Evolutionary conservation across 2,329 filamentous ascomycete genomes (phyloP).

Genomic region (Cryphonectria nitschkei): DNA sequence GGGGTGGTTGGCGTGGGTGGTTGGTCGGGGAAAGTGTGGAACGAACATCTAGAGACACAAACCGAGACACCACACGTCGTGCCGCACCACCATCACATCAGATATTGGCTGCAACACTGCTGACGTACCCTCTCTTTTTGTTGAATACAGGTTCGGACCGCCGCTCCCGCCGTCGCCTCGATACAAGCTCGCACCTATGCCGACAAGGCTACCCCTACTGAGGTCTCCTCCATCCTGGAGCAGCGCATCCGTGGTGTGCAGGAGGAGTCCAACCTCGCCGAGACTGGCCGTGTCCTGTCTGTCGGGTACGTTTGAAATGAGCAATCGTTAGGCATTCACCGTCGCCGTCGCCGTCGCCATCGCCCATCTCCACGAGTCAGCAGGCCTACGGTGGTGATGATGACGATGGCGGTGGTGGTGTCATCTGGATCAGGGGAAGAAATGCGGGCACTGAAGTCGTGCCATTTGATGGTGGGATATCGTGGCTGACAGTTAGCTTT

Average conservation of each 20-base stretch:
- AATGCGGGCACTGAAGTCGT: background rate
- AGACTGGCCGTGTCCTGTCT: constrained; percentile 98
- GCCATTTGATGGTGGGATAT: background rate
- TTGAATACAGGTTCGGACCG: constrained; percentile 74
- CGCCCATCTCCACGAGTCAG: background rate
- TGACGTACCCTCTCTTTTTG: constrained; percentile 27
- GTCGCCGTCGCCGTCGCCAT: background rate
- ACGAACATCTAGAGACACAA: constrained; percentile 19
- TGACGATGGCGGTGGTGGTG: background rate
- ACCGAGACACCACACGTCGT: constrained; percentile 23
- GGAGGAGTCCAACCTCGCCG: constrained; percentile 93
- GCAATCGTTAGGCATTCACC: background rate
- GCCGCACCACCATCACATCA: constrained; percentile 25
- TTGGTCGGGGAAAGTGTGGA: constrained; percentile 23
- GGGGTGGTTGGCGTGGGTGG: constrained; percentile 15
- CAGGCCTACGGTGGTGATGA: background rate
- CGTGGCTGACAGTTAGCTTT: constrained; percentile 36
- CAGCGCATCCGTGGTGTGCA: constrained; percentile 98
- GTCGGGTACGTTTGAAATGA: constrained; percentile 79
- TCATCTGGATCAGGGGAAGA: background rate
- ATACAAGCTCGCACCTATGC: constrained; percentile 86
- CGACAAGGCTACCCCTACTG: constrained; percentile 94
- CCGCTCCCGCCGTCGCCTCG: constrained; percentile 73
- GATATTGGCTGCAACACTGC: constrained; percentile 33
- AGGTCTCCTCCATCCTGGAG: constrained; percentile 99